Base-by-base conservation (phyloP, 2,329 filamentous ascomycete genomes). In the Capronia epimyces region DNA sequence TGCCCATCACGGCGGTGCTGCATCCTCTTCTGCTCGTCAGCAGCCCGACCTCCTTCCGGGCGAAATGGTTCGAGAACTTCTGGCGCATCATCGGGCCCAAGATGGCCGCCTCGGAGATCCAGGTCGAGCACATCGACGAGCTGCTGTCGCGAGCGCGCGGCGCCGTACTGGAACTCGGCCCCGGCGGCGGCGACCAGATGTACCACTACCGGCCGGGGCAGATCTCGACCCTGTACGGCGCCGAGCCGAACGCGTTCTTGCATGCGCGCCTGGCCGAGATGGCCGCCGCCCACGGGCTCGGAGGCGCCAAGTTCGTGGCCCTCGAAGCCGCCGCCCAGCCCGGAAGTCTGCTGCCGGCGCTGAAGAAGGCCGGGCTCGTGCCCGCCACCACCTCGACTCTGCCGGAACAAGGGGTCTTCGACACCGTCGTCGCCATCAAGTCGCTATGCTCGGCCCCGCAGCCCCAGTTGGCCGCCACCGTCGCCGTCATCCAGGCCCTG, bases 131-230 rank as follows among this genome's bases (percentile, higher is more conserved):
- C 21, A 58, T 61, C 34, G 44, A 49, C 9, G 43, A 49, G 7
- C 64, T 59, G 53, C 66, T 61, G 22, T 65, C 43, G 9, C 46
- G 63, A 27, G 65, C 66, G 16, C 21, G 22, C 5, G 72, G 73
- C 25, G 53, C 62, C 5, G 61, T 75, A 40, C 67, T 75, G 27
- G 73, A 76, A 52, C 64, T 74, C 1, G 73, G 72, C 16, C 71
- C 72, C 3, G 71, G 71, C 2, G 54, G 66, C 37, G 73, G 72
- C 24, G 74, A 71, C 53, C 71, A 75, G 54, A 65, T 75, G 10
- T 64, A 65, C 18, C 65, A 66, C 25, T 74, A 65, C 53, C 63
- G 70, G 56, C 15, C 57, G 6, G 56, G 58, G 15, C 56, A 58
- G 15, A 57, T 75, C 15, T 59, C 63, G 1, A 59, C 56, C 20